Base-by-base conservation (phyloP, 257 asterid genomes). In the Coffea canephora region DNA sequence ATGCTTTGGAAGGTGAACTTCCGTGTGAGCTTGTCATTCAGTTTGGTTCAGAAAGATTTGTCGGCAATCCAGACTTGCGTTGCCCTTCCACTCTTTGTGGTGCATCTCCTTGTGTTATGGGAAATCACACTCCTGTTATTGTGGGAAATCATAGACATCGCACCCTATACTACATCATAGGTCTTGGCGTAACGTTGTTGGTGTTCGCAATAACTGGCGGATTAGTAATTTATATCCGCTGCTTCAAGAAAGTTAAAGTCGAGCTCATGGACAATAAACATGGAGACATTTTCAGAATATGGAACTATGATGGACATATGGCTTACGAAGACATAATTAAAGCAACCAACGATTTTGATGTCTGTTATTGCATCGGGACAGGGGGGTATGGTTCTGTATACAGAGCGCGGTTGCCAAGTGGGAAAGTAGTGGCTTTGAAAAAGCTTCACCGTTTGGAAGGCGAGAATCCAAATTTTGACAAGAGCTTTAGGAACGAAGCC, bases 361-460 rank as follows among this genome's bases (percentile, higher is more conserved):
- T 74, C 36, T 55, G n/a, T 39, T 74, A 74, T 39, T 74, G 78
- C 69, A 74, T 74, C 12, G 78, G 68, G 39, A 6, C 78, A 55
- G 69, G 78, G 11, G 69, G 78, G 19, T 74, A 74, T 55, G 78
- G 78, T 0, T 55, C 69, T 39, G 69, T 74, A 1, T 74, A 74
- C 16, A 7, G 50, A 54, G 77, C 68, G 12, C 19, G 18, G 9
- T 55, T 74, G 23, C 69, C 69, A 8, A 27, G 50, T 16, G 77
- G 77, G 31, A 73, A 73, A 31, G 18, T 73, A 10, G 77, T 73
- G 18, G 77, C 77, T 1, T 9, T 73, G 27, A 73, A 73, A 34
- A 73, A 73, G 9, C 77, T 73, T 16, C 77, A 73, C 9, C 67
- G 50, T 34, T 52, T 54, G 8, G 67, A 73, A 19, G 67, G 77